A percentile compares a stretch with the other conserved stretches of the same genome.
Evolutionary conservation across 345 rosid genomes (phyloP).

Genomic region (Reutealis trisperma): DNA sequence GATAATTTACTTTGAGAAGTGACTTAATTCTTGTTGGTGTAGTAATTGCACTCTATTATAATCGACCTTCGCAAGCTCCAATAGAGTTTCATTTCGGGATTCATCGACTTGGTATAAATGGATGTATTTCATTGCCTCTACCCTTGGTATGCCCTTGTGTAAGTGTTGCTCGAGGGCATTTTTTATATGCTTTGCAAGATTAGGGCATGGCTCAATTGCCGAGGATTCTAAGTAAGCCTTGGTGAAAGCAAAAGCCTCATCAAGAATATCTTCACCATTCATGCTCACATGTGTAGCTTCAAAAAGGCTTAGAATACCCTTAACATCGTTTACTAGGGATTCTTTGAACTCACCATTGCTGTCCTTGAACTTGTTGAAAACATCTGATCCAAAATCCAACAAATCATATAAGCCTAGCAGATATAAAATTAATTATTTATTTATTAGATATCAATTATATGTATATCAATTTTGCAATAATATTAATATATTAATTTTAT

Average conservation of each 20-base stretch:
- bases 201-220: background rate
- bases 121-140: conserved; percentile 6
- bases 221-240: background rate
- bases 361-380: conserved; percentile 6
- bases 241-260: conserved; percentile 21
- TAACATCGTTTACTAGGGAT: conserved; percentile 3
- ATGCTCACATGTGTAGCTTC: conserved; percentile 16
- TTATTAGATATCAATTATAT: no score
- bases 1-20: background rate
- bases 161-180: background rate
- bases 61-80: background rate
- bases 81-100: background rate
- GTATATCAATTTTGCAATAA: background rate
- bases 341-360: conserved; percentile 7
- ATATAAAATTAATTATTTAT: no score
- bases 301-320: conserved; percentile 20
- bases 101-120: background rate
- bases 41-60: background rate
- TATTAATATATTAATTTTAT: background rate
- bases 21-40: background rate
- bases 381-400: conserved; percentile 6
- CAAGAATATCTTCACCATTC: conserved; percentile 14
- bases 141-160: background rate
- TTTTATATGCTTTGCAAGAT: background rate
- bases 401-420: background rate